Conservation (phyloP, 805 yeast species). For the Yamadazyma akitaensis region DNA sequence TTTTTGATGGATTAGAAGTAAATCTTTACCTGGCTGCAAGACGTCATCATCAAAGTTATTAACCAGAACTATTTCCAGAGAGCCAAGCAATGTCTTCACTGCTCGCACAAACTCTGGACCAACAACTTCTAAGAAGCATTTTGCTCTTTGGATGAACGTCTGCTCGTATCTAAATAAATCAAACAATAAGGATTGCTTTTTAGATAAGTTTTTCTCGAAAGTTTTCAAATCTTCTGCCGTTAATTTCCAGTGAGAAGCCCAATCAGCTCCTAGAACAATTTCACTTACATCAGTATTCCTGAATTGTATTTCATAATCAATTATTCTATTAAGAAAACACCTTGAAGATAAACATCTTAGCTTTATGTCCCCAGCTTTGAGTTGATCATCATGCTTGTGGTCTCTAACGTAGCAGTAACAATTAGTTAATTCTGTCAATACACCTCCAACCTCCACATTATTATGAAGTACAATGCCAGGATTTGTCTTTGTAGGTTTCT, state of each 20-base stretch:
- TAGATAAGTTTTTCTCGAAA: constrained; percentile 51
- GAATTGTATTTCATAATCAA: constrained; percentile 25
- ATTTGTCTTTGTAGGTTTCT: constrained; percentile 9
- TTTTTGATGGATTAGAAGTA: constrained; percentile 54
- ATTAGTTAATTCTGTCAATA: constrained; percentile 40
- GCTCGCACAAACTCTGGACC: constrained; percentile 40
- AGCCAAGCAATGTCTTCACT: constrained; percentile 20
- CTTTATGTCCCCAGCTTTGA: constrained; percentile 6
- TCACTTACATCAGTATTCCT: constrained; percentile 24
- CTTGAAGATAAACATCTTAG: constrained; percentile 34
- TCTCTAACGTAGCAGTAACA: constrained; percentile 41
- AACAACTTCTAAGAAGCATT: constrained; percentile 52
- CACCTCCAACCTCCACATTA: constrained; percentile 32
- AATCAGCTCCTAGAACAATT: constrained; percentile 43
- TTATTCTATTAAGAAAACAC: constrained; percentile 32
- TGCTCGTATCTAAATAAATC: constrained; percentile 73
- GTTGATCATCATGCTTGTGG: constrained; percentile 17
- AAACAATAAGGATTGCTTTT: constrained; percentile 70
- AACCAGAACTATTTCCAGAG: constrained; percentile 9
- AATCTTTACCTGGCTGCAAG: constrained; percentile 51
- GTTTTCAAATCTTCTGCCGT: constrained; percentile 51
- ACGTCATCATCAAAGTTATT: constrained; percentile 52
- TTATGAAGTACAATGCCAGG: constrained; percentile 19
- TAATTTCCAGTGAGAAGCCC: constrained; percentile 67
- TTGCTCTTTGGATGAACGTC: constrained; percentile 62